These are phyloP conservation scores for Geum urbanum DNA, from an alignment of 306 rosid species.

Conservation along the genomic window DNA sequence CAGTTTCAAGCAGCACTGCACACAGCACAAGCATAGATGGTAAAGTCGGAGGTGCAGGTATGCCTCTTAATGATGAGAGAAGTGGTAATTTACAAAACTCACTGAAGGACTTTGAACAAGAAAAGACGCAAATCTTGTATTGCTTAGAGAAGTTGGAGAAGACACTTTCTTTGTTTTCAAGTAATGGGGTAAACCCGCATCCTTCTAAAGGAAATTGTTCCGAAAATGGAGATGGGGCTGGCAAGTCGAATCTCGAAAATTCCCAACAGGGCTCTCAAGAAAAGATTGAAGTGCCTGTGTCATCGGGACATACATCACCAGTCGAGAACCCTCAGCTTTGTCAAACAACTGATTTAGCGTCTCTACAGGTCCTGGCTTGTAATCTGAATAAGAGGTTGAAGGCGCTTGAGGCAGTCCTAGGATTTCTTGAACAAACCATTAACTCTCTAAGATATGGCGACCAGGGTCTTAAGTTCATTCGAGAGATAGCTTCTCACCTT, in stretches of 20 bases:
- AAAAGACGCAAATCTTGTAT: slow-evolving; percentile 46
- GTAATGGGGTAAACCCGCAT: slow-evolving; percentile 21
- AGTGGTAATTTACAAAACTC: slow-evolving; percentile 29
- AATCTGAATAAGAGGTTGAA: slow-evolving; percentile 53
- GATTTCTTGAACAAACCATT: slow-evolving; percentile 56
- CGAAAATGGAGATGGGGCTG: slow-evolving; percentile 22
- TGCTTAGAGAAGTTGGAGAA: slow-evolving; percentile 67
- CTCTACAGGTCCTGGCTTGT: slow-evolving; percentile 32
- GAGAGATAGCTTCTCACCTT: slow-evolving; percentile 64
- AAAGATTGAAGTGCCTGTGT: slow-evolving; percentile 31
- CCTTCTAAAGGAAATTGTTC: slow-evolving; percentile 27
- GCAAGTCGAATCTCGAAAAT: slow-evolving; percentile 9
- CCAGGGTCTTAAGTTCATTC: slow-evolving; percentile 61
- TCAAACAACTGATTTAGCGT: slow-evolving; percentile 32
- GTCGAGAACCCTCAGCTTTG: slow-evolving; percentile 25
- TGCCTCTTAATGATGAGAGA: slow-evolving; percentile 24
- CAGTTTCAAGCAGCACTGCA: slow-evolving; percentile 33
- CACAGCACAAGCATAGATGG: slow-evolving; percentile 22
- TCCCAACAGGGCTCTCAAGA: slow-evolving; percentile 24
- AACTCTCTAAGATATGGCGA: slow-evolving; percentile 51
- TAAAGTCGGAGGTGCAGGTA: slow-evolving; percentile 28
- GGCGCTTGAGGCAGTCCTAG: slow-evolving; percentile 58
- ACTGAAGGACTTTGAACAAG: slow-evolving; percentile 49
- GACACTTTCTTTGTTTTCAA: slow-evolving; percentile 45
- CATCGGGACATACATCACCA: slow-evolving; percentile 18